phyloP scores from a whole-genome alignment of 1,284 basidiomycete genomes.

The Ceratobasidium sp. region DNA sequence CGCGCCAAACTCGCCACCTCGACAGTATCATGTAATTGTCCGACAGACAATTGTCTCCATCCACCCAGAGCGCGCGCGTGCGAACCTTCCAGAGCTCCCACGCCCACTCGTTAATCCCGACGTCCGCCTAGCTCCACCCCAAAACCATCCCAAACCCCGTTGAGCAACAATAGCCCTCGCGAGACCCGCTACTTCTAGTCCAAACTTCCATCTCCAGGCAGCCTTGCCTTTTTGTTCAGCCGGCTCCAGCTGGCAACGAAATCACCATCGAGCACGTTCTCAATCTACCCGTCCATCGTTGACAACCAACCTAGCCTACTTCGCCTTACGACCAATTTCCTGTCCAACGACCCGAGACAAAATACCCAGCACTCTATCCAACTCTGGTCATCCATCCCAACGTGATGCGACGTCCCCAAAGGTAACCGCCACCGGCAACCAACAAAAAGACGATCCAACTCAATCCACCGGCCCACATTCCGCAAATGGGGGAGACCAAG shows the following conservation, averaged over 20 bases:
- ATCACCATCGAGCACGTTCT: not conserved
- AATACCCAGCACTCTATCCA: too few species aligned
- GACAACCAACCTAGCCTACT: not conserved
- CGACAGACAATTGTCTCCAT: not conserved
- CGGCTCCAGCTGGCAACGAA: not conserved
- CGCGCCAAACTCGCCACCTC: slow-evolving; percentile 10
- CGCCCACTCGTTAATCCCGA: not conserved
- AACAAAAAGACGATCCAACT: too few species aligned
- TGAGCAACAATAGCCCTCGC: slow-evolving; percentile 19
- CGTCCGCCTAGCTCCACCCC: slow-evolving; percentile 1
- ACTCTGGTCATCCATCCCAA: too few species aligned
- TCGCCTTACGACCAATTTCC: not conserved
- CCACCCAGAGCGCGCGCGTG: not conserved
- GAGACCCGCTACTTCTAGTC: not conserved
- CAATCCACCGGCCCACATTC: too few species aligned
- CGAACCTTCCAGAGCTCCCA: not conserved
- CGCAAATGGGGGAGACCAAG: too few species aligned
- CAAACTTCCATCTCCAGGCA: slow-evolving; percentile 24
- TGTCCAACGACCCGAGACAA: too few species aligned
- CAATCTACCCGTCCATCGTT: not conserved
- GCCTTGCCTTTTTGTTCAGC: not conserved
- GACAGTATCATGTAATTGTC: not conserved
- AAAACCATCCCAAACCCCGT: slow-evolving; percentile 5
- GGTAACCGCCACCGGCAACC: too few species aligned
- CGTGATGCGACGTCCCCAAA: too few species aligned